phyloP scores from a whole-genome alignment of 306 rosid genomes.

The Cucurbita moschata region DNA sequence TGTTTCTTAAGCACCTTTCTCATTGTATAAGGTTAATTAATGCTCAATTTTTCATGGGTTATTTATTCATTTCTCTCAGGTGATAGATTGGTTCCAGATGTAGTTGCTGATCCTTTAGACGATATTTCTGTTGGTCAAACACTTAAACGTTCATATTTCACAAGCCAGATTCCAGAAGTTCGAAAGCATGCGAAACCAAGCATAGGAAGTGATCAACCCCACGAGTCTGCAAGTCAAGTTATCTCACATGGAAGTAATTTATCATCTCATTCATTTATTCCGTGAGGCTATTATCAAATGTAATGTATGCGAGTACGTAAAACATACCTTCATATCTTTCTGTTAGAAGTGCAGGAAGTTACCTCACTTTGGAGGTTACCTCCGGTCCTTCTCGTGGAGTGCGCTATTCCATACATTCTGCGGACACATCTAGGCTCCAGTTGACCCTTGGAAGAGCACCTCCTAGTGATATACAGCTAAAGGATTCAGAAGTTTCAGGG shows the following conservation, averaged over 20 bases:
- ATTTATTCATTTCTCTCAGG: slow-evolving; percentile 15
- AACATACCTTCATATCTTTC: slow-evolving; percentile 43
- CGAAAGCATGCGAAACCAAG: slow-evolving; percentile 22
- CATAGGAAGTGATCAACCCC: slow-evolving; percentile 26
- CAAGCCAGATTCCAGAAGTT: slow-evolving; percentile 28
- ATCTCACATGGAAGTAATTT: slow-evolving; percentile 63
- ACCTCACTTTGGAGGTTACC: slow-evolving; percentile 79
- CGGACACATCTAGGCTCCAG: slow-evolving; percentile 41
- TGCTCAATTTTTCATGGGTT: not conserved
- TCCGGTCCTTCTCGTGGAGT: slow-evolving; percentile 73
- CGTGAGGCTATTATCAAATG: slow-evolving; percentile 6
- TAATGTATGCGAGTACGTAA: slow-evolving; percentile 19
- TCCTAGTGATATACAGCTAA: slow-evolving; percentile 63
- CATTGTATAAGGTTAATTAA: not conserved
- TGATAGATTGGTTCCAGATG: slow-evolving; percentile 44
- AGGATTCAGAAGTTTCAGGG: slow-evolving; percentile 89
- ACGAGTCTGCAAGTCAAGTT: slow-evolving; percentile 21
- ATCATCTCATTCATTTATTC: slow-evolving; percentile 16
- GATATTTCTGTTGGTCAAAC: slow-evolving; percentile 45
- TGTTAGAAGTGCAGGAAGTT: slow-evolving; percentile 92
- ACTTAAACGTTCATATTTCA: slow-evolving; percentile 32
- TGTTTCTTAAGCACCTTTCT: not conserved
- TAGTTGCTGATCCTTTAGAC: slow-evolving; percentile 34
- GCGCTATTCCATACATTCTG: slow-evolving; percentile 39
- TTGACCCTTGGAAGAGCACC: slow-evolving; percentile 72